phyloP scores from a whole-genome alignment of 805 yeast genomes.

The Candida parachauliodes region DNA sequence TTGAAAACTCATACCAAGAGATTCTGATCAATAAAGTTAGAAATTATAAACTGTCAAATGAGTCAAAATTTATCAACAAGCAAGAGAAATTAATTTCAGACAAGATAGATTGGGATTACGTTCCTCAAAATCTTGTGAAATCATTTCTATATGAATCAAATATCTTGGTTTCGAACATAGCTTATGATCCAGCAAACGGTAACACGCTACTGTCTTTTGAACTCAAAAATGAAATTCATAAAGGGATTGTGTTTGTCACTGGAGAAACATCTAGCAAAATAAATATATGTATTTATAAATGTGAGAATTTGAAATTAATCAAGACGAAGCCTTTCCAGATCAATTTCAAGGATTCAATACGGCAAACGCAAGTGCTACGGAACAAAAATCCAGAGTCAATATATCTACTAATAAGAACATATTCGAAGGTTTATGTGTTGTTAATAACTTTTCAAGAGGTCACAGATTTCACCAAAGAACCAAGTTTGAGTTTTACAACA shows the following conservation, averaged over 20 bases:
- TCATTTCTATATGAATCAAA: slow-evolving; percentile 14
- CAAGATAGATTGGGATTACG: neutral
- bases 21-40: slow-evolving; percentile 10
- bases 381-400: neutral
- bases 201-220: slow-evolving; percentile 18
- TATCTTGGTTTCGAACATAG: slow-evolving; percentile 18
- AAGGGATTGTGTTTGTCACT: slow-evolving; percentile 16
- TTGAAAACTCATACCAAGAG: slow-evolving; percentile 5
- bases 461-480: neutral
- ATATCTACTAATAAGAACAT: slow-evolving; percentile 32
- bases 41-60: neutral
- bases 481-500: slow-evolving; percentile 8
- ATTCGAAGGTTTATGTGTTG: slow-evolving; percentile 28
- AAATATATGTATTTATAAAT: slow-evolving; percentile 15
- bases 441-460: slow-evolving; percentile 5
- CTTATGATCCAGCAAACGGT: slow-evolving; percentile 33
- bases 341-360: slow-evolving; percentile 33
- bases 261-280: slow-evolving; percentile 29
- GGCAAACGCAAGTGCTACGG: slow-evolving; percentile 24
- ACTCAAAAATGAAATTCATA: slow-evolving; percentile 8
- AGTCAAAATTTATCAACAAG: neutral
- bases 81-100: neutral
- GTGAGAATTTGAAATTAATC: neutral
- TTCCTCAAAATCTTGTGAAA: slow-evolving; percentile 6
- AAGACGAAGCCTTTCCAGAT: slow-evolving; percentile 15